Conservation (phyloP, 106 monocot genomes). For the Dendrobium chrysotoxum region DNA sequence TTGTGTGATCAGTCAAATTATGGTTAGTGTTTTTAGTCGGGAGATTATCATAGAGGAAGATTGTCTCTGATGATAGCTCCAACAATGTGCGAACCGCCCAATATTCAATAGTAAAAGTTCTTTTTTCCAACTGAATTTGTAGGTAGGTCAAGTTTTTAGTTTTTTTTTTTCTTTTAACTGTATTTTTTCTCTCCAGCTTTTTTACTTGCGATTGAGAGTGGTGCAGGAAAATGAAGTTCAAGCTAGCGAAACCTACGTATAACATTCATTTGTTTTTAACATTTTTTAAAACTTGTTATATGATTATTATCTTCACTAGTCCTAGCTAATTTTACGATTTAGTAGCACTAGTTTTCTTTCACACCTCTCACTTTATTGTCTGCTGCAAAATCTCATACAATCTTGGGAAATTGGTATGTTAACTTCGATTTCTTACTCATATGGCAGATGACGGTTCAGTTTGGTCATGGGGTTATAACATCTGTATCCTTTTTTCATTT, state of each 20-base stretch:
- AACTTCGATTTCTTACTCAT: slow-evolving; percentile 2
- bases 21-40: too few species aligned
- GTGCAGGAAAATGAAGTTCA: neutral
- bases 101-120: too few species aligned
- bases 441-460: slow-evolving; percentile 74
- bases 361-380: neutral
- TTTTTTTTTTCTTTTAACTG: too few species aligned
- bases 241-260: neutral
- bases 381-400: neutral
- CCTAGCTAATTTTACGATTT: neutral
- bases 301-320: neutral
- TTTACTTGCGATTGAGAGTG: neutral
- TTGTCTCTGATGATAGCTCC: too few species aligned
- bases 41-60: too few species aligned
- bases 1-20: too few species aligned
- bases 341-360: neutral
- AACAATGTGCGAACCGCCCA: too few species aligned
- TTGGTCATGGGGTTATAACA: slow-evolving; percentile 94
- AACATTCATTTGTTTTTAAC: neutral
- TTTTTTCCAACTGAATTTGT: too few species aligned
- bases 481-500: slow-evolving; percentile 59
- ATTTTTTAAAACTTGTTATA: neutral
- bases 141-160: too few species aligned
- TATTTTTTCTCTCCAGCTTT: neutral
- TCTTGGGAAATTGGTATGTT: slow-evolving; percentile 1